Evolutionary conservation across 1,139 yeast genomes (phyloP), one percentile per base, ranked within the genome.

Genomic region (Hanseniaspora uvarum): DNA sequence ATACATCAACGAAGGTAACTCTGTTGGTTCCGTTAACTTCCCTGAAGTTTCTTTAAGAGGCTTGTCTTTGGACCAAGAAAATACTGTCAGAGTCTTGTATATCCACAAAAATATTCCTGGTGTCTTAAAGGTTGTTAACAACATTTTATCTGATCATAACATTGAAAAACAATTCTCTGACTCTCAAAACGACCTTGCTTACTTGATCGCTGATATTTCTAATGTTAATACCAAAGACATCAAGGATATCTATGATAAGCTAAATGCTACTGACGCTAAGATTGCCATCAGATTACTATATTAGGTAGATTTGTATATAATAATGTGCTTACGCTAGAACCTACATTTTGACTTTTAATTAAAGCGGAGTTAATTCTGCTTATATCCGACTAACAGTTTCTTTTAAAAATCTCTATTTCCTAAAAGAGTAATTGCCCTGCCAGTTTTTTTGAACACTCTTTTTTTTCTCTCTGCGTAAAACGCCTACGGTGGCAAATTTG

Each of bases 51-150:
- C 92, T 23, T 77, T 92, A 65, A 86, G 97, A 74, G 84, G 92
- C 33, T 77, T 89, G 62, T 86, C 87, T 67, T 78, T 84, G 68
- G 96, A 88, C 65, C 95, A 87, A 72, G 82, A 84, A 65, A 78
- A 85, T 68, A 78, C 83, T 52, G 97, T 89, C 61, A 86, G 98
- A 75, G 96, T 92, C 44, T 77, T 94, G 65, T 92, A 92, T 72
- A 86, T 89, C 67, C 98, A 92, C 74, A 94, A 86, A 71, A 92
- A 92, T 72, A 96, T 94, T 63, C 98, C 99, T 38, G 99, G 99
- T 80, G 99, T 94, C 56, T 78, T 92, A 78, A 86, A 88, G 70
- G 88, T 96, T 45, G 98, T 92, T 65, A 92, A 94, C 76, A 92
- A 92, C 73, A 87, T 92, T 63, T 81, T 92, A 70, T 86, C 95